phyloP scores from a whole-genome alignment of 805 yeast species.

The Pichia scutulata region DNA sequence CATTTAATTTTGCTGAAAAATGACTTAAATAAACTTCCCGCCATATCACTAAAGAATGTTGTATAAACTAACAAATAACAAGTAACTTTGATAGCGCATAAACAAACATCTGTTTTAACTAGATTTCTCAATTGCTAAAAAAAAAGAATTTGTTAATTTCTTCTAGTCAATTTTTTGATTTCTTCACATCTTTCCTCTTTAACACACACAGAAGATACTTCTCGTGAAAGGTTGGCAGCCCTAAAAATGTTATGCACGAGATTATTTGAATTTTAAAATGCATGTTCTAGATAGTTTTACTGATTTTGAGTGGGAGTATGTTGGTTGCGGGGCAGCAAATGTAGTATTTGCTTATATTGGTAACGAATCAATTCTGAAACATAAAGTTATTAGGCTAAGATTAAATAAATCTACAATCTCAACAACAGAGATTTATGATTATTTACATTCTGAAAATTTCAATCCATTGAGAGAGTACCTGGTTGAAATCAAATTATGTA shows the following conservation, averaged over 20 bases:
- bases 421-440: slow-evolving; percentile 35
- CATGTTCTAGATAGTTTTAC: neutral
- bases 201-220: too few relatives aligned
- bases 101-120: too few relatives aligned
- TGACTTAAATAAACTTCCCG: too few relatives aligned
- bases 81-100: too few relatives aligned
- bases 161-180: too few relatives aligned
- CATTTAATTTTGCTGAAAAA: too few relatives aligned
- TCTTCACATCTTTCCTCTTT: too few relatives aligned
- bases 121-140: too few relatives aligned
- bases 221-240: too few relatives aligned
- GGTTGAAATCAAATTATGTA: slow-evolving; percentile 2
- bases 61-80: too few relatives aligned
- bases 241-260: neutral
- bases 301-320: slow-evolving; percentile 30
- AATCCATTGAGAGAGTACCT: slow-evolving; percentile 13
- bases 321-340: slow-evolving; percentile 44
- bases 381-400: slow-evolving; percentile 34
- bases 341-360: slow-evolving; percentile 38
- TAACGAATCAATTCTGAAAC: slow-evolving; percentile 21
- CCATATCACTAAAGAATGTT: too few relatives aligned
- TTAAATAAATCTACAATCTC: slow-evolving; percentile 29
- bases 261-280: neutral
- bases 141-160: too few relatives aligned
- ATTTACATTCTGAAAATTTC: slow-evolving; percentile 23